These are phyloP conservation scores for Xylaria sp. DNA, from an alignment of 2,329 filamentous ascomycete species.

Conservation along the genomic window DNA sequence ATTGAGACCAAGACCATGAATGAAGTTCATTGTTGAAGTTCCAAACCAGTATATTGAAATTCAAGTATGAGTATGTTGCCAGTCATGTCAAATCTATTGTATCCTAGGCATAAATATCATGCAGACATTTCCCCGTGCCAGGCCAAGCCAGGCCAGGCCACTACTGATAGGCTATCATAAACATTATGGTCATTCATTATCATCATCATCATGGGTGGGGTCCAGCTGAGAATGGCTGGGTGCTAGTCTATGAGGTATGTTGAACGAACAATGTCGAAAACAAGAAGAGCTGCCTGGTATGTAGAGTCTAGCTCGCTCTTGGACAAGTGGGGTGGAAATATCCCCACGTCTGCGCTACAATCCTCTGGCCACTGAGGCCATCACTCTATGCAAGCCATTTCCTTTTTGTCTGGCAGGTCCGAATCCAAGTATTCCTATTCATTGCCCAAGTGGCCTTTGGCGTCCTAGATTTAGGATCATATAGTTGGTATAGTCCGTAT, in stretches of 20 bases:
- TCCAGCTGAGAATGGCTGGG: constrained; percentile 20
- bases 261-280: constrained; percentile 31
- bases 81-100: constrained; percentile 16
- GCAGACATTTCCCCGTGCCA: neutral
- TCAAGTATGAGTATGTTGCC: neutral
- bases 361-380: constrained; percentile 36
- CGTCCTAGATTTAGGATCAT: constrained; percentile 19
- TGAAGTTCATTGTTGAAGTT: neutral
- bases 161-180: constrained; percentile 29
- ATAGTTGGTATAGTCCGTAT: constrained; percentile 28
- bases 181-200: constrained; percentile 30
- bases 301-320: constrained; percentile 22
- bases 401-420: constrained; percentile 24
- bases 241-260: constrained; percentile 37
- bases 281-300: constrained; percentile 12
- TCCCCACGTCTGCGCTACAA: constrained; percentile 23
- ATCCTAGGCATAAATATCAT: neutral
- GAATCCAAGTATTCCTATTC: constrained; percentile 6
- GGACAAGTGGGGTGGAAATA: constrained; percentile 24
- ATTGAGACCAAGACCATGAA: neutral
- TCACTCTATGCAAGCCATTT: constrained; percentile 38
- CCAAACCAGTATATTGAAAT: neutral
- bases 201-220: constrained; percentile 28
- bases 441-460: neutral
- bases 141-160: constrained; percentile 15